A percentile compares a stretch with the other conserved stretches of the same genome.
Evolutionary conservation across 1,284 basidiomycete species (phyloP).

Genomic region (Hemileccinum hortonii): DNA sequence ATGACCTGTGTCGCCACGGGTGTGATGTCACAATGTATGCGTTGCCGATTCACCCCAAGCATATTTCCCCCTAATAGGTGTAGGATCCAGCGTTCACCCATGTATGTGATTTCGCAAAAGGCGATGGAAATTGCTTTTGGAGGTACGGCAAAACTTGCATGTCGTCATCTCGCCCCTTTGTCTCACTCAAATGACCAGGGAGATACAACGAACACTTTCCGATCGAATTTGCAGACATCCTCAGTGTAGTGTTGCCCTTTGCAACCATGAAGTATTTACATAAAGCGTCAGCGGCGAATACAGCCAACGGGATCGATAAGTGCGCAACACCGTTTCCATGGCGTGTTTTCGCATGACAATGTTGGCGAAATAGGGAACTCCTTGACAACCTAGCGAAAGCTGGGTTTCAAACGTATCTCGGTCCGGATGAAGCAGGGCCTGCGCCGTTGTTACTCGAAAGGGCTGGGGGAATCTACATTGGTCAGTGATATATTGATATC

Average conservation of each 20-base stretch:
- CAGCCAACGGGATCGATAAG: constrained; percentile 25
- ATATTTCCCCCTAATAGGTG: background rate
- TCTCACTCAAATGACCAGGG: constrained; percentile 9
- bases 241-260: constrained; percentile 20
- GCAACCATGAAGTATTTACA: constrained; percentile 16
- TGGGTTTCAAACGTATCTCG: constrained; percentile 45
- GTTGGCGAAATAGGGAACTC: constrained; percentile 29
- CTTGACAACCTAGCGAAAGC: constrained; percentile 39
- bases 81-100: constrained; percentile 31
- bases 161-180: background rate
- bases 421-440: constrained; percentile 41
- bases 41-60: background rate
- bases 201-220: constrained; percentile 28
- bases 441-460: constrained; percentile 36
- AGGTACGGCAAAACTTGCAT: constrained; percentile 12
- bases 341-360: background rate
- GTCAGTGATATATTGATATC: constrained; percentile 17
- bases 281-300: background rate
- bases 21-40: constrained; percentile 27
- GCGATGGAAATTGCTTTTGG: constrained; percentile 5
- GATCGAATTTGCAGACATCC: constrained; percentile 26
- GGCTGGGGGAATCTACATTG: constrained; percentile 44
- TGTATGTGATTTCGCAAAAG: constrained; percentile 23
- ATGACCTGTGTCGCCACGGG: constrained; percentile 18
- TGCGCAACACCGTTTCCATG: background rate